A percentile compares a stretch with the other conserved stretches of the same genome.
Conservation (phyloP, 148 eudicot genomes). For the Drosera capensis region DNA sequence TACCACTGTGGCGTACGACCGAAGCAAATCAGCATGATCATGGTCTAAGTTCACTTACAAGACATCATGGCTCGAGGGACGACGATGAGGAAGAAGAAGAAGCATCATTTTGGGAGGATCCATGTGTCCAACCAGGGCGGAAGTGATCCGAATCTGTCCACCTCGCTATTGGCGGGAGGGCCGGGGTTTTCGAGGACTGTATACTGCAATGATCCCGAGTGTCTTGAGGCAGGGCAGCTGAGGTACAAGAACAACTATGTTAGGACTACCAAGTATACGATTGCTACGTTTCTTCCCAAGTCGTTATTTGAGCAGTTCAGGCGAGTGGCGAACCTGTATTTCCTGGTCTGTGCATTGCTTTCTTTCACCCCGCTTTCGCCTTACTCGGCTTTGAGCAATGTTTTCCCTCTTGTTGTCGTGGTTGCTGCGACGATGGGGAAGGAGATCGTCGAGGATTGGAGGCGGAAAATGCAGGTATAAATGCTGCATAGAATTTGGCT, state of each 20-base stretch:
- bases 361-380: conserved; percentile 53
- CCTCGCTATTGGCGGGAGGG: conserved; percentile 18
- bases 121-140: conserved; percentile 7
- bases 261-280: conserved; percentile 41
- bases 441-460: conserved; percentile 57
- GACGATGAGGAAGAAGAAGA: conserved; percentile 10
- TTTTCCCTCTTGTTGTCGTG: conserved; percentile 48
- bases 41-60: too few species aligned
- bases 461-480: conserved; percentile 19
- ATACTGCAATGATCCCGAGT: conserved; percentile 40
- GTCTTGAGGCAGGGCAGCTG: conserved; percentile 18
- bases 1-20: too few species aligned
- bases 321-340: conserved; percentile 59
- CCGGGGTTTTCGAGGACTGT: conserved; percentile 48
- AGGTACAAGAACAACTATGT: conserved; percentile 35
- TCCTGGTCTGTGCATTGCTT: conserved; percentile 40
- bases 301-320: conserved; percentile 72
- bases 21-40: not conserved
- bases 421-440: conserved; percentile 53
- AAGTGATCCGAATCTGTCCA: conserved; percentile 15
- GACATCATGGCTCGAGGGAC: not conserved
- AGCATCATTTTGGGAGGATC: conserved; percentile 19
- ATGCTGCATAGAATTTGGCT: not conserved
- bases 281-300: conserved; percentile 46
- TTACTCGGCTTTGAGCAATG: conserved; percentile 37